Conservation (phyloP, 805 yeast species). For the Phaffomyces antillensis region DNA sequence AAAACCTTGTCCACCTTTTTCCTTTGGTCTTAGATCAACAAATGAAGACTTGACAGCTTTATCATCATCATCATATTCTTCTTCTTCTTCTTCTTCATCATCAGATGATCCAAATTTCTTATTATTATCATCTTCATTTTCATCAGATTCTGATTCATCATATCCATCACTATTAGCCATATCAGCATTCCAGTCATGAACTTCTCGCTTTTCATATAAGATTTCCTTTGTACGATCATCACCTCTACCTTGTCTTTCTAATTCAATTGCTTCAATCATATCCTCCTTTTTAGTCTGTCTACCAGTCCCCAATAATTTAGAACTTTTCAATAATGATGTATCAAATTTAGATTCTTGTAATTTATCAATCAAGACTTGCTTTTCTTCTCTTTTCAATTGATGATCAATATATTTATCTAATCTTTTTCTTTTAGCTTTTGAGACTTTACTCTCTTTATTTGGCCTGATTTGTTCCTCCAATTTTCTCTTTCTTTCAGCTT, state of each 20-base stretch:
- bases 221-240: slow-evolving; percentile 54
- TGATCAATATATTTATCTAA: slow-evolving; percentile 90
- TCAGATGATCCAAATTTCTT: slow-evolving; percentile 21
- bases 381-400: slow-evolving; percentile 83
- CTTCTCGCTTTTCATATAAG: slow-evolving; percentile 61
- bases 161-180: slow-evolving; percentile 21
- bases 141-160: slow-evolving; percentile 1
- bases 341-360: slow-evolving; percentile 59
- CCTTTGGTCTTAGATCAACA: slow-evolving; percentile 64
- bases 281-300: slow-evolving; percentile 59
- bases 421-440: slow-evolving; percentile 66
- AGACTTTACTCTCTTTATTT: slow-evolving; percentile 57
- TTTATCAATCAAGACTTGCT: slow-evolving; percentile 67
- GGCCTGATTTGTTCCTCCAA: slow-evolving; percentile 54
- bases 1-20: slow-evolving; percentile 51
- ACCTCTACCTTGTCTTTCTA: slow-evolving; percentile 67
- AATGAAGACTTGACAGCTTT: slow-evolving; percentile 34
- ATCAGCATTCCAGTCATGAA: slow-evolving; percentile 51
- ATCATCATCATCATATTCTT: slow-evolving; percentile 1
- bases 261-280: slow-evolving; percentile 64
- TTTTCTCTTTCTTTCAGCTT: slow-evolving; percentile 54
- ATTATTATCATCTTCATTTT: slow-evolving; percentile 17
- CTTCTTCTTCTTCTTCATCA: not conserved
- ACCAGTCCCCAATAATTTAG: slow-evolving; percentile 75
- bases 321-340: slow-evolving; percentile 58